phyloP scores from a whole-genome alignment of 805 yeast species.

The Hanseniaspora valbyensis region DNA sequence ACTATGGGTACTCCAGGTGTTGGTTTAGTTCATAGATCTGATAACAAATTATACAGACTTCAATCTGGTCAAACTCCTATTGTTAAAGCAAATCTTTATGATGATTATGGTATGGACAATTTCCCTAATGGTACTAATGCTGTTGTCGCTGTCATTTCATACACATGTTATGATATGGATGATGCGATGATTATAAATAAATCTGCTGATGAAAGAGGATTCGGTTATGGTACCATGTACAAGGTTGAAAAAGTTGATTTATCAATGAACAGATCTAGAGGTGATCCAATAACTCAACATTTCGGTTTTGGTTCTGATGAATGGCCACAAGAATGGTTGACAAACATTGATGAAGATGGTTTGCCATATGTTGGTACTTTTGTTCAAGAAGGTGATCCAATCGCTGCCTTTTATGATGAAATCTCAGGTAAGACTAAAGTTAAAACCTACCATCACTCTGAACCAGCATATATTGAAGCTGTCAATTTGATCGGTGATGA shows the following conservation, averaged over 20 bases:
- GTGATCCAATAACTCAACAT: slow-evolving; percentile 89
- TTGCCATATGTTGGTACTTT: slow-evolving; percentile 78
- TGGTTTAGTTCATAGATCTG: slow-evolving; percentile 81
- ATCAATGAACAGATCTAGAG: slow-evolving; percentile 63
- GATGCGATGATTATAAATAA: slow-evolving; percentile 98
- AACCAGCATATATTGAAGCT: slow-evolving; percentile 90
- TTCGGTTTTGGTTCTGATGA: slow-evolving; percentile 89
- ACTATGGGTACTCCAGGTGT: slow-evolving; percentile 99
- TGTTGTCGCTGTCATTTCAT: slow-evolving; percentile 95
- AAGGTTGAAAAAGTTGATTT: slow-evolving; percentile 89
- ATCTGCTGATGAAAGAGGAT: slow-evolving; percentile 95
- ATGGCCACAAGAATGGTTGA: slow-evolving; percentile 87
- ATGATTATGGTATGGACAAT: slow-evolving; percentile 94
- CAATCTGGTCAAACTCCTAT: slow-evolving; percentile 97
- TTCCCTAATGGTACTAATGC: slow-evolving; percentile 98
- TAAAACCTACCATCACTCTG: slow-evolving; percentile 85
- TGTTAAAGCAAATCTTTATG: slow-evolving; percentile 85
- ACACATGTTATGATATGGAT: slow-evolving; percentile 99
- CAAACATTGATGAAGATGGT: slow-evolving; percentile 83
- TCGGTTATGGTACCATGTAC: slow-evolving; percentile 93
- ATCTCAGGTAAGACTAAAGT: slow-evolving; percentile 81
- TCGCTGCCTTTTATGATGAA: slow-evolving; percentile 86
- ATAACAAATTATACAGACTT: slow-evolving; percentile 82
- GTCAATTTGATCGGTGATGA: slow-evolving; percentile 88
- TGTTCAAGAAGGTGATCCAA: slow-evolving; percentile 92